Conservation (phyloP, 208 protist species). For the Leptomonas seymouri region DNA sequence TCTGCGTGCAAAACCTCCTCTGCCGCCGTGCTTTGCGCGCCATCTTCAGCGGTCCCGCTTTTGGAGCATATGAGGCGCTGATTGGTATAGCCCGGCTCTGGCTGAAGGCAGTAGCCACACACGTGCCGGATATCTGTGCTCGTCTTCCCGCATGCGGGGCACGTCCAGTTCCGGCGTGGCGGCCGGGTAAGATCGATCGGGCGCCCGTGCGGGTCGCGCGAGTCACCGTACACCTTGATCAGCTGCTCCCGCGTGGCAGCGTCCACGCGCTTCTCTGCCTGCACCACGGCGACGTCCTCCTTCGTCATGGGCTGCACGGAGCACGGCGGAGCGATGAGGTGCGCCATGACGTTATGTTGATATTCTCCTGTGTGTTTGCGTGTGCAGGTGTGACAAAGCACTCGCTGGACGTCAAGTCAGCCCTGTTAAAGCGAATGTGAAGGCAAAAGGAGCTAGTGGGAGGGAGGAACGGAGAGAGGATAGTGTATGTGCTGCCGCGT, state of each 20-base stretch:
- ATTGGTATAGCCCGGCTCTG: conserved; percentile 33
- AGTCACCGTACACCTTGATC: conserved; percentile 44
- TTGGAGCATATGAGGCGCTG: neutral
- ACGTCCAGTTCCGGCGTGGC: conserved; percentile 36
- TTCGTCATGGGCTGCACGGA: conserved; percentile 35
- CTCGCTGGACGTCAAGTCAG: neutral
- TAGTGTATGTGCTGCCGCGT: too few relatives aligned
- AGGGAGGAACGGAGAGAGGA: too few relatives aligned
- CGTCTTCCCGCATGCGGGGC: conserved; percentile 32
- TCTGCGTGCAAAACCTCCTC: neutral
- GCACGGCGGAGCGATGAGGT: conserved; percentile 31
- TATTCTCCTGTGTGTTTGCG: neutral
- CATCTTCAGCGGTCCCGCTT: neutral
- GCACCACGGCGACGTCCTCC: conserved; percentile 40
- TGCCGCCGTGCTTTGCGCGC: neutral
- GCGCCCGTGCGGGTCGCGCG: conserved; percentile 17
- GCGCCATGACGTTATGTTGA: conserved; percentile 29
- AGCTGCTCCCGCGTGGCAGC: conserved; percentile 44
- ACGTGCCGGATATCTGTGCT: conserved; percentile 55
- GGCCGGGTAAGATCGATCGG: conserved; percentile 40
- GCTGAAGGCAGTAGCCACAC: conserved; percentile 48
- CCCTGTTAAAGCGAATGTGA: too few relatives aligned
- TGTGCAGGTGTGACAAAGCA: neutral
- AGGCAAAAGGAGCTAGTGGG: too few relatives aligned
- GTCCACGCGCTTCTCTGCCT: conserved; percentile 55